phyloP scores from a whole-genome alignment of 192 early-diverging fungal genomes.

The Umbelopsis sp. region DNA sequence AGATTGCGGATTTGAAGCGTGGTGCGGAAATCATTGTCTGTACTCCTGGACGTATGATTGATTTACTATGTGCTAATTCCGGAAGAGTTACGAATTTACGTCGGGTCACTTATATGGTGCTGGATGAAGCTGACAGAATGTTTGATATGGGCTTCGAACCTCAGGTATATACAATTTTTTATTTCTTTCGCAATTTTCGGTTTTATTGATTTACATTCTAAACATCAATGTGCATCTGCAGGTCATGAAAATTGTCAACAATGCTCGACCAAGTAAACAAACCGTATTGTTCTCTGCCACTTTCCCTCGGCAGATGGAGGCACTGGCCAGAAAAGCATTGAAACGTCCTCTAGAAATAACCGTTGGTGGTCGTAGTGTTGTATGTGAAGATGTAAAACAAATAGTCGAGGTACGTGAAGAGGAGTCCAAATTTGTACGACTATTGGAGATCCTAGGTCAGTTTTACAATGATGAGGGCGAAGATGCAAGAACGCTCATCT shows the following conservation, averaged over 20 bases:
- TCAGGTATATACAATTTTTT: conserved; percentile 39
- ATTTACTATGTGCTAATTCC: conserved; percentile 63
- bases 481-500: conserved; percentile 81
- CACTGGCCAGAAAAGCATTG: conserved; percentile 90
- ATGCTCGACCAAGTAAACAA: conserved; percentile 85
- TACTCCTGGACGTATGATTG: conserved; percentile 91
- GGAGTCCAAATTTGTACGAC: conserved; percentile 79
- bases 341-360: conserved; percentile 92
- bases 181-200: not conserved
- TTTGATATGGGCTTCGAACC: conserved; percentile 94
- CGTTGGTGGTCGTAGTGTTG: conserved; percentile 91
- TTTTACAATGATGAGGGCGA: conserved; percentile 69
- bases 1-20: conserved; percentile 86
- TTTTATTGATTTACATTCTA: not conserved
- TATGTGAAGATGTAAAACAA: conserved; percentile 86
- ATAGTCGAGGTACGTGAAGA: conserved; percentile 90
- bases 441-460: conserved; percentile 88
- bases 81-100: conserved; percentile 86
- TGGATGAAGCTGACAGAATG: conserved; percentile 98
- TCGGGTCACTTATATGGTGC: conserved; percentile 91
- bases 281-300: conserved; percentile 94
- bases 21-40: conserved; percentile 93
- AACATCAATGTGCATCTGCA: conserved; percentile 17
- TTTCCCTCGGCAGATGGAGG: conserved; percentile 96
- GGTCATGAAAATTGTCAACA: conserved; percentile 95